Base-by-base conservation (phyloP, 495 filamentous ascomycete genomes). In the Rusavskia elegans region DNA sequence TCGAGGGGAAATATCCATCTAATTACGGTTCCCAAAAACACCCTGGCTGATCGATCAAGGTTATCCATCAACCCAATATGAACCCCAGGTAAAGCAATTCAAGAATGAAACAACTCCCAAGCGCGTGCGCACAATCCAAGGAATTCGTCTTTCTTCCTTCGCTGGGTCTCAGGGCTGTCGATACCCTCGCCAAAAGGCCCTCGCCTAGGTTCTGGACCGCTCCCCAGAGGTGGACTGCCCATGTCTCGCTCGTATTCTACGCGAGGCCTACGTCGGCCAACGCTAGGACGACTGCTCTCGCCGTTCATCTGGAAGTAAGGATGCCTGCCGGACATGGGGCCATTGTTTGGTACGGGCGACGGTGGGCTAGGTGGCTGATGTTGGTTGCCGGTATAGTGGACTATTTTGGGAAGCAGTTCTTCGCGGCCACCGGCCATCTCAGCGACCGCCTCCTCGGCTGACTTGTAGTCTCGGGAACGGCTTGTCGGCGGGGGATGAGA, bases 41-140 rank as follows among this genome's bases (percentile, higher is more conserved):
- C 25, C 25, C 25, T 27, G 25, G 0, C 25, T 27, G 4, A 27
- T 27, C 25, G 25, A 27, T 35, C 10, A 35, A 11, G 8, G 32
- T 35, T 11, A 1, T 14, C 9, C 9, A 7, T 35, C 32, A 10
- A 2, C 32, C 32, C 32, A 3, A 35, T 14, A 35, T 11, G 6
- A 14, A 35, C 0, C 32, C 13, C 2, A 35, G 13, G 13, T 14
- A 14, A 35, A 35, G 32, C 10, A 35, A 11, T 49, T 82, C 71
- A 98, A 48, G 89, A 95, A 71, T 97, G 92, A 64, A 98, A 93
- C 49, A 98, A 63, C 70, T 98, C 92, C 92, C 92, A 98, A 23
- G 90, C 90, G 60, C 87, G 73, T 48, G 83, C 79, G 61, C 92
- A 98, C 40, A 97, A 67, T 45, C 75, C 70, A 56, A 98, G 66